phyloP scores from a whole-genome alignment of 2,329 filamentous ascomycete genomes.

The Microascus cirrosus region DNA sequence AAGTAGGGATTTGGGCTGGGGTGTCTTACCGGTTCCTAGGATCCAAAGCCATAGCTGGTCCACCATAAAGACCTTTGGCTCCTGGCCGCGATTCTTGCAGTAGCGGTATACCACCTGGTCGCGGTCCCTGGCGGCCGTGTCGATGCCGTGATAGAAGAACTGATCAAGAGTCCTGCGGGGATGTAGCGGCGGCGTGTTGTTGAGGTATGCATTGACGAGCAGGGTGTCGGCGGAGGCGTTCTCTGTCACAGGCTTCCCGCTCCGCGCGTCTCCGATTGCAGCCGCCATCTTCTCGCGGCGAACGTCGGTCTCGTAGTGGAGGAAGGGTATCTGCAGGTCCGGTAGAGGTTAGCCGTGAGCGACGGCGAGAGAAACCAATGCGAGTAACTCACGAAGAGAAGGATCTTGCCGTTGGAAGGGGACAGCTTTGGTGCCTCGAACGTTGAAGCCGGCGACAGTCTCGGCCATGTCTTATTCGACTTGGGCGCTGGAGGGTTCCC shows the following conservation, averaged over 20 bases:
- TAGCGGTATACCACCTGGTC: conserved; percentile 30
- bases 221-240: neutral
- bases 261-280: conserved; percentile 11
- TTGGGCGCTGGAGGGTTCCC: neutral
- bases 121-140: conserved; percentile 25
- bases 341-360: neutral
- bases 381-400: conserved; percentile 16
- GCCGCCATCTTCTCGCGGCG: conserved; percentile 15
- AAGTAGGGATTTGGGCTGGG: conserved; percentile 9
- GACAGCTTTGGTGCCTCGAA: conserved; percentile 2
- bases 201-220: conserved; percentile 14
- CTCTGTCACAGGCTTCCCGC: neutral
- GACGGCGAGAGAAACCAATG: neutral
- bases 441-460: neutral
- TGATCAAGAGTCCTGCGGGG: conserved; percentile 34
- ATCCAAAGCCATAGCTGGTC: conserved; percentile 34
- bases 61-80: conserved; percentile 23
- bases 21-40: conserved; percentile 17
- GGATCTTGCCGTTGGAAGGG: conserved; percentile 13
- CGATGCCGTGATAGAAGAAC: conserved; percentile 26
- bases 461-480: neutral
- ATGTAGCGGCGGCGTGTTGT: conserved; percentile 23
- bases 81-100: conserved; percentile 2
- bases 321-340: conserved; percentile 21
- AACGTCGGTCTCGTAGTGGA: conserved; percentile 28